Evolutionary conservation across 441 rosid genomes (phyloP), one percentile per base, ranked within the genome.

Genomic region (Flueggea neowawraea): DNA sequence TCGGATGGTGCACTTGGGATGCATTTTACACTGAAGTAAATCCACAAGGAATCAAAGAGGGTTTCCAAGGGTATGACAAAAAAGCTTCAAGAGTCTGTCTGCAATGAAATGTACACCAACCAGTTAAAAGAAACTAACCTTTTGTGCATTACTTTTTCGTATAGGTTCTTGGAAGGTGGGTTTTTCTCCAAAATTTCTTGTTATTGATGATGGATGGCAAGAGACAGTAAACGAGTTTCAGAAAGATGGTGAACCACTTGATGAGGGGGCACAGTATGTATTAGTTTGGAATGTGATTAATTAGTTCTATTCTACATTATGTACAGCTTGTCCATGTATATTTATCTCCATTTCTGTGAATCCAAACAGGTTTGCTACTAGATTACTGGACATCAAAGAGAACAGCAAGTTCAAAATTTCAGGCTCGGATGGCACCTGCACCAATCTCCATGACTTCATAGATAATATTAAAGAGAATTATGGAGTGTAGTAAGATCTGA

Each of bases 1-100:
- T 89, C 66, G 90, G 91, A 51, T 89, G 94, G 96, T 89, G 94
- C 78, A 89, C 96, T 12, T 83, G 96, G 94, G 94, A 87, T 79
- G 88, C 91, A 14, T 87, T 89, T 71, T 87, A 86, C 64, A 66
- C 75, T 10, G 73, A 80, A 50, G 91, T 84, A 55, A 73, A 75
- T 65, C 91, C 91, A 28, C 80, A 49, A 36, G 88, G 83, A 66
- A 84, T 89, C 67, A 69, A 77, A 77, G 79, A 84, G 66, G 88
- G 91, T 53, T 94, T 89, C 74, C 78, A 81, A 39, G 77, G 96
- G 89, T 86, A 76, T 60, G 47, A 44, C 31, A 12, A 56, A 10
- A 52, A 52, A 15, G 45, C 12, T 11, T 6, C 12, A 43, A 43
- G 45, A 6, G 8, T 17, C 57, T 16, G 12, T 51, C 17, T 51